These are phyloP conservation scores for Xylariaceae sp. DNA, from an alignment of 2,329 filamentous ascomycete species.

Conservation along the genomic window DNA sequence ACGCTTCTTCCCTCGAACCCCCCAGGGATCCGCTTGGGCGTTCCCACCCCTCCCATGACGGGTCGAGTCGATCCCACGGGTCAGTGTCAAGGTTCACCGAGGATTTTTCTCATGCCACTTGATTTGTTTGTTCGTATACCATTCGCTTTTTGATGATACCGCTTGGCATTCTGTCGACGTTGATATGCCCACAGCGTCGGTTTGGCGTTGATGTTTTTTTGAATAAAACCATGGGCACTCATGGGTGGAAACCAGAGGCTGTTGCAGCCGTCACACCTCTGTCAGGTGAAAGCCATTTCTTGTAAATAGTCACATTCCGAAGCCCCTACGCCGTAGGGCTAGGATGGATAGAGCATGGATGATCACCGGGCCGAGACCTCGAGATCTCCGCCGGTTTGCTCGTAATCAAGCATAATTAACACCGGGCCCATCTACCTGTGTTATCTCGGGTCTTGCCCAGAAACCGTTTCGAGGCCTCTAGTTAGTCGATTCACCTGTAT, in stretches of 20 bases:
- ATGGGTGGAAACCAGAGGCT: slow-evolving; percentile 13
- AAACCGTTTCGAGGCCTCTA: slow-evolving; percentile 12
- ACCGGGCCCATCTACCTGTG: slow-evolving; percentile 12
- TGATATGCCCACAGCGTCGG: slow-evolving; percentile 29
- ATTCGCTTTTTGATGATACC: slow-evolving; percentile 33
- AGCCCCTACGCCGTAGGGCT: slow-evolving; percentile 13
- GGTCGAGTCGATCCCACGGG: slow-evolving; percentile 35
- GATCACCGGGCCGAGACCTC: slow-evolving; percentile 19
- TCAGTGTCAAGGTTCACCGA: slow-evolving; percentile 47
- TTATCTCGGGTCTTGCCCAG: slow-evolving; percentile 20
- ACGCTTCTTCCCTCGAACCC: slow-evolving; percentile 34
- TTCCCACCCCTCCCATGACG: slow-evolving; percentile 41
- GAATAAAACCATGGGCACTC: slow-evolving; percentile 20
- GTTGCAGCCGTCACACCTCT: slow-evolving; percentile 15
- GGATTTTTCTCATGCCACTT: slow-evolving; percentile 33
- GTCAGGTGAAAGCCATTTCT: slow-evolving; percentile 29
- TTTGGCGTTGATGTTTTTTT: slow-evolving; percentile 32
- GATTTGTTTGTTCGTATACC: slow-evolving; percentile 22
- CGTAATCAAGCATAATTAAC: slow-evolving; percentile 30
- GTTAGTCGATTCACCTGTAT: background rate
- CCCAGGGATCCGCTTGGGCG: slow-evolving; percentile 42
- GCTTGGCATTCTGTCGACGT: slow-evolving; percentile 29
- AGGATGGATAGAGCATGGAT: slow-evolving; percentile 17
- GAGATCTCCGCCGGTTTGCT: slow-evolving; percentile 19
- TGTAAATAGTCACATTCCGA: slow-evolving; percentile 30